Percentiles rank a stretch among this genome's conserved stretches.
These are phyloP conservation scores for Cucurbita argyrosperma DNA, from an alignment of 306 rosid genomes.

Conservation along the genomic window DNA sequence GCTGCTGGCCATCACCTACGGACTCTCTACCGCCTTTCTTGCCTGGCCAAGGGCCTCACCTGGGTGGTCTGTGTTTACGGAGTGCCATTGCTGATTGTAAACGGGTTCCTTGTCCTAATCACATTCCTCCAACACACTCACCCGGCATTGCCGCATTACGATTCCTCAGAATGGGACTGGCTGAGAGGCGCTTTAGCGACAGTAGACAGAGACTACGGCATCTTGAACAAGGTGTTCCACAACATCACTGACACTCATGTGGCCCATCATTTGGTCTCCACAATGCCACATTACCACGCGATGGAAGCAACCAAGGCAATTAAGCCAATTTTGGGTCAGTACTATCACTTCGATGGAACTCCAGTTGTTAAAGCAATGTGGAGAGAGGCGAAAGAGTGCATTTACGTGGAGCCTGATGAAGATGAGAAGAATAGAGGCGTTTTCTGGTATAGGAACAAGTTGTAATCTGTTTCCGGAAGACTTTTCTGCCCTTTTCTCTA, in stretches of 20 bases:
- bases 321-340: slow-evolving; percentile 52
- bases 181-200: slow-evolving; percentile 85
- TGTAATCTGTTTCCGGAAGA: too few relatives aligned
- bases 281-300: slow-evolving; percentile 85
- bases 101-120: slow-evolving; percentile 70
- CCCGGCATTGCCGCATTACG: slow-evolving; percentile 75
- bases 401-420: slow-evolving; percentile 65
- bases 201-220: slow-evolving; percentile 77
- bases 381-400: slow-evolving; percentile 67
- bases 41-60: slow-evolving; percentile 50
- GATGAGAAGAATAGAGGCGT: slow-evolving; percentile 29
- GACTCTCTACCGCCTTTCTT: slow-evolving; percentile 42
- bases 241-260: slow-evolving; percentile 93
- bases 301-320: slow-evolving; percentile 84
- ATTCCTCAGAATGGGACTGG: slow-evolving; percentile 92
- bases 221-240: slow-evolving; percentile 85
- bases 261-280: slow-evolving; percentile 83
- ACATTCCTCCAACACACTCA: slow-evolving; percentile 95
- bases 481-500: too few relatives aligned
- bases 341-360: slow-evolving; percentile 57
- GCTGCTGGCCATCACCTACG: slow-evolving; percentile 29
- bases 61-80: slow-evolving; percentile 77
- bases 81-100: slow-evolving; percentile 62
- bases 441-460: too few relatives aligned
- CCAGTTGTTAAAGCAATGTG: slow-evolving; percentile 51